A percentile compares a stretch with the other conserved stretches of the same genome.
phyloP scores from a whole-genome alignment of 129 eudicot species.

The Artemisia argyi region DNA sequence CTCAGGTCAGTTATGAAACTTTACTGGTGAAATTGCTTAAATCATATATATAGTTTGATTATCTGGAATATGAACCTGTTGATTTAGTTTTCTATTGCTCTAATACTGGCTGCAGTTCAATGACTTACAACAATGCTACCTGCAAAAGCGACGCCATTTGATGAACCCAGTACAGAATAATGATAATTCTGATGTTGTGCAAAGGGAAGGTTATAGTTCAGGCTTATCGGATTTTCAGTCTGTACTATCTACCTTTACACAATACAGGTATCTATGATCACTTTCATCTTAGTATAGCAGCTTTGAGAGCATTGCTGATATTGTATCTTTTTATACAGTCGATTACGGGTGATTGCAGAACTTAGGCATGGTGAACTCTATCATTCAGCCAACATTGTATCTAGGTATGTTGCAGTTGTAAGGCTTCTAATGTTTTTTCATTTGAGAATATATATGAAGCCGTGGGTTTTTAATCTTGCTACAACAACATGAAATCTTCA shows the following conservation, averaged over 20 bases:
- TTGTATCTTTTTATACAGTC: conserved; percentile 39
- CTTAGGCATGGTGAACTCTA: conserved; percentile 65
- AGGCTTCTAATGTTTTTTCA: background rate
- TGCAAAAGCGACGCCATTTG: conserved; percentile 63
- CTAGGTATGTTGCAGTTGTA: conserved; percentile 46
- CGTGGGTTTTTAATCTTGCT: background rate
- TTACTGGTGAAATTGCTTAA: background rate
- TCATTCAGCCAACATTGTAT: conserved; percentile 68
- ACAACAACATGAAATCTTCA: too few species aligned
- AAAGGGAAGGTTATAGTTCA: conserved; percentile 54
- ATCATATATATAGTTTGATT: too few species aligned
- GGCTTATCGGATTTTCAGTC: conserved; percentile 46
- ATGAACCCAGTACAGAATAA: conserved; percentile 31
- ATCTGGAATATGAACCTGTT: too few species aligned
- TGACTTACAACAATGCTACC: conserved; percentile 67
- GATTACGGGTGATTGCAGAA: conserved; percentile 72
- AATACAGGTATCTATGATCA: conserved; percentile 14
- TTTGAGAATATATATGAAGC: background rate
- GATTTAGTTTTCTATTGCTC: background rate
- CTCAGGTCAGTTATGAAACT: conserved; percentile 48
- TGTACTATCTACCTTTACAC: background rate
- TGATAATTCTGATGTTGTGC: conserved; percentile 36
- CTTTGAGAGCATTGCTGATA: conserved; percentile 8
- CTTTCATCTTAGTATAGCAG: conserved; percentile 2
- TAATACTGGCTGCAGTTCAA: conserved; percentile 29